Evolutionary conservation across 1,284 basidiomycete species (phyloP), one percentile per base, ranked within the genome.

Genomic region (Takashimella tepidaria): DNA sequence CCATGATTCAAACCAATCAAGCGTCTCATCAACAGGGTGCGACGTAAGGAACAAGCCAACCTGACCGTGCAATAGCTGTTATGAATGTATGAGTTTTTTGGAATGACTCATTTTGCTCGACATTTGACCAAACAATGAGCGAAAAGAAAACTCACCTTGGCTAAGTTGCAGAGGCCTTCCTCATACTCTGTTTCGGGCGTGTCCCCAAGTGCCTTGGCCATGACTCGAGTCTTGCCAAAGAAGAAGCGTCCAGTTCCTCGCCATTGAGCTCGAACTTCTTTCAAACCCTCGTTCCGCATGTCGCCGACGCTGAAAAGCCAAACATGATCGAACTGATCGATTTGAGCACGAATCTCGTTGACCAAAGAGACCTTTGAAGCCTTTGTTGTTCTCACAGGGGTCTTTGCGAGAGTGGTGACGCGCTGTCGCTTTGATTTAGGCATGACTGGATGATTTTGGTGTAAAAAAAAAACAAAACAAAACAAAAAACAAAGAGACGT

Each of bases 291-390:
- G 78, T 95, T 98, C 55, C 95, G 83, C 90, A 97, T 95, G 68
- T 91, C 85, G 41, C 92, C 92, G 23, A 97, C 88, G 64, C 87
- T 85, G 73, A 98, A 96, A 26, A 98, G 75, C 91, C 92, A 98
- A 75, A 90, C 87, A 75, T 95, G 96, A 62, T 86, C 83, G 84
- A 88, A 96, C 78, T 90, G 87, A 66, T 92, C 90, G 27, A 77
- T 60, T 59, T 69, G 58, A 12, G 57, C 61, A 72, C 83, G 60
- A 54, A 97, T 89, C 78, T 89, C 84, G 61, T 82, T 83, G 69
- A 97, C 85, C 63, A 95, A 80, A 49, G 82, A 84, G 61, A 81
- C 82, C 81, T 98, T 98, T 70, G 92, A 85, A 68, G 78, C 79
- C 59, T 79, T 78, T 20, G 79, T 80, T 60, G 79, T 79, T 59